Base-by-base conservation (phyloP, 805 yeast genomes). In the Clavispora fructus region DNA sequence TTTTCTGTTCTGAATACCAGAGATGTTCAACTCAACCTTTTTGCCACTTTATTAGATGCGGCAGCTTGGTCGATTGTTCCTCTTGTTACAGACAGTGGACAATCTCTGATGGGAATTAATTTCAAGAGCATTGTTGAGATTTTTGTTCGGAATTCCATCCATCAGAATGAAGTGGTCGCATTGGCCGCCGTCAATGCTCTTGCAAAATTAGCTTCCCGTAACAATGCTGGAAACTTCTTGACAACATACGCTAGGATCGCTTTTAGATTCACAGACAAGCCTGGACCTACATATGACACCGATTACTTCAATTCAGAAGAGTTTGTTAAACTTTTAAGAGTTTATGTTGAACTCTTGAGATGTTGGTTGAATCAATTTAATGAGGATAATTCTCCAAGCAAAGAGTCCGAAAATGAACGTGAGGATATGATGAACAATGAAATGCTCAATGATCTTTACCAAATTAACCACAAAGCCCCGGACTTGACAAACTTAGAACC, bases 211-310 rank as follows among this genome's bases (percentile, higher is more conserved):
- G 89, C 95, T 1, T 69, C 83, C 1, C 79, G 79, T 41, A 80
- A 76, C 49, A 85, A 85, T 51, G 85, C 96, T 0, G 79, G 83
- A 40, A 75, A 79, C 1, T 69, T 91, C 35, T 77, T 90, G 37
- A 83, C 87, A 1, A 77, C 81, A 23, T 89, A 83, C 69, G 87
- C 95, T 0, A 82, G 86, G 54, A 79, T 80, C 48, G 87, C 96
- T 0, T 88, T 91, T 63, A 82, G 82, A 53, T 79, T 87, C 49
- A 87, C 83, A 51, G 96, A 89, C 48, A 81, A 80, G 51, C 82
- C 87, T 8, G 73, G 72, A 7, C 72, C 73, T 17, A 57, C 60
- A n/a, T 77, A 80, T 55, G 78, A 82, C 43, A 69, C 79, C 25
- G 78, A 80, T 1, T 81, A 79, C 55, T 61, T 83, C 35, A 75